These are phyloP conservation scores for Cenchrus fungigraminus DNA, from an alignment of 176 grass and related monocot genomes.

Conservation along the genomic window DNA sequence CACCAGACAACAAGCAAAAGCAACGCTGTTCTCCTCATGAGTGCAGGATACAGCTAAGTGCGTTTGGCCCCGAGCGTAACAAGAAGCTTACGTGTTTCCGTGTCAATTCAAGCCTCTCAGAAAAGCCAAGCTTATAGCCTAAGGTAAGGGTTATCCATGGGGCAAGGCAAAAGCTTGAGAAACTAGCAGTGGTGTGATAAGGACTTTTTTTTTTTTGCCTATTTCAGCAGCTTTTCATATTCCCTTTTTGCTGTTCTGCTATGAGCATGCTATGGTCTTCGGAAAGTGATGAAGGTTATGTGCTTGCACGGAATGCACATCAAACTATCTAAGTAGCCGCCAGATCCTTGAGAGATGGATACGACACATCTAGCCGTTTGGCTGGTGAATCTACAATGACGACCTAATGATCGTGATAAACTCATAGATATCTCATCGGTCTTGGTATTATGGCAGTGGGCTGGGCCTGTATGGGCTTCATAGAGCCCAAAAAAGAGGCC, in stretches of 20 bases:
- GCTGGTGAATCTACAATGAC: too few relatives aligned
- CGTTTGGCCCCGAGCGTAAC: conserved; percentile 21
- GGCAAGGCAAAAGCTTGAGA: neutral
- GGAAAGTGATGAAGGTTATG: too few relatives aligned
- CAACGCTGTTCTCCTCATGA: neutral
- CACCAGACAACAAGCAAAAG: neutral
- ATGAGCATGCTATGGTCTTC: too few relatives aligned
- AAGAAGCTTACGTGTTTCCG: neutral
- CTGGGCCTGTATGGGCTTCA: too few relatives aligned
- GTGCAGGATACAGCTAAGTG: neutral
- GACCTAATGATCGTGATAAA: neutral
- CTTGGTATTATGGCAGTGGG: neutral
- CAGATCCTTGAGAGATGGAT: too few relatives aligned
- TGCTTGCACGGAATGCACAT: too few relatives aligned
- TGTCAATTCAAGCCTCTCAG: neutral
- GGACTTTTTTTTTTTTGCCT: neutral
- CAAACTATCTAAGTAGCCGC: too few relatives aligned
- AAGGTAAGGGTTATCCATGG: neutral
- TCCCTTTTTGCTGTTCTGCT: neutral
- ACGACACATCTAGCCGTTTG: too few relatives aligned
- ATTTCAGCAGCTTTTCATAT: neutral
- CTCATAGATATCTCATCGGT: neutral
- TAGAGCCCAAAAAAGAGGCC: too few relatives aligned
- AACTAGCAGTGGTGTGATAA: neutral
- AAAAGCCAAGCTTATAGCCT: neutral